Evolutionary conservation across 805 yeast genomes (phyloP), one percentile per base, ranked within the genome.

Genomic region (Saturnispora besseyi): DNA sequence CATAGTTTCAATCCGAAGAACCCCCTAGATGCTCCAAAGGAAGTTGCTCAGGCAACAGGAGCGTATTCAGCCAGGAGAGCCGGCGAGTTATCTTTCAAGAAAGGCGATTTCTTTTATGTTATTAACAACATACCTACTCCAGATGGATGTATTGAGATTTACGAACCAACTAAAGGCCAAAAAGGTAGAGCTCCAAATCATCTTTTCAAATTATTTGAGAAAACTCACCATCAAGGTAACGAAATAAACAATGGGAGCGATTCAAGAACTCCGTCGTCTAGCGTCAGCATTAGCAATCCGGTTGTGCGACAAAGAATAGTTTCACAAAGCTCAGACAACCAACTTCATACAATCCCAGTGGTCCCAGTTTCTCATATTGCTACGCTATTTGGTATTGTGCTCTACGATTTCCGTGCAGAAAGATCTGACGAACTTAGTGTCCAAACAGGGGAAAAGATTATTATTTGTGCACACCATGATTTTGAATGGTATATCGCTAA

Each of bases 401-500:
- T 89, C 47, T 93, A 82, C 63, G 95, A 87, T 59, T 93, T 93
- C 66, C 75, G 72, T 53, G 97, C 98, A 5, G 89, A 85, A 58
- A 65, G 81, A 47, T 73, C 74, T 5, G 99, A 95, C 68, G 99
- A 93, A 67, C 74, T 93, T 55, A 83, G 84, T 55, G 87, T 91
- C 3, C 62, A 66, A 29, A 86, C 86, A 1, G 97, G 97, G 36
- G 99, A 93, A 59, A 84, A 86, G 59, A 76, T 93, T 54, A 86
- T 90, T 30, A 80, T 95, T 11, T 91, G 96, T 67, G 99, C 99
- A 2, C 97, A 91, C 66, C 95, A 91, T 62, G 89, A 88, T 50
- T 85, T 74, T 56, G 99, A 95, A 68, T 93, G 99, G 99, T 90
- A 89, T 59, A 93, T 93, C 52, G 98, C 97, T 5, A 93, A 93